phyloP scores from a whole-genome alignment of 257 asterid genomes.

The Gentiana dahurica region DNA sequence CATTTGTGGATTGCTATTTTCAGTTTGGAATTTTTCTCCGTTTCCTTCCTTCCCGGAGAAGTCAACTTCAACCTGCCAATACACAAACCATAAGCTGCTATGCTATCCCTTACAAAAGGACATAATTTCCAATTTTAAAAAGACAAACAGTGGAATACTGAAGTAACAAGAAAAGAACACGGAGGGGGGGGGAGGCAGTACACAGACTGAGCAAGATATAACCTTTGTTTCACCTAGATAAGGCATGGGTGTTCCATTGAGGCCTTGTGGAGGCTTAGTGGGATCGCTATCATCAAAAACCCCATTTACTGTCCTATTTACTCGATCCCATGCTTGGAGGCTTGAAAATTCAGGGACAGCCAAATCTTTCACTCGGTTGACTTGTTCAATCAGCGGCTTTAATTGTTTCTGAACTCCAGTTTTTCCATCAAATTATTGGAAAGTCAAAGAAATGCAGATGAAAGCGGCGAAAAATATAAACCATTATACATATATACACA shows the following conservation, averaged over 20 bases:
- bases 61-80: constrained; percentile 88
- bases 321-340: constrained; percentile 91
- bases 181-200: too few species aligned
- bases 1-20: constrained; percentile 36
- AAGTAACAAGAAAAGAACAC: neutral
- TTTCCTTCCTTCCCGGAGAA: constrained; percentile 73
- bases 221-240: constrained; percentile 90
- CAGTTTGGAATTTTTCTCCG: constrained; percentile 49
- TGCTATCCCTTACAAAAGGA: neutral
- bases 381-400: constrained; percentile 76
- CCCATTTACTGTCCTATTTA: constrained; percentile 57
- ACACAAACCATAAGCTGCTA: constrained; percentile 2
- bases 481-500: too few species aligned
- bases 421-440: neutral
- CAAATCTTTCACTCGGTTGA: constrained; percentile 81
- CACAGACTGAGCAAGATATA: neutral
- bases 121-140: too few species aligned
- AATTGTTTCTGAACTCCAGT: constrained; percentile 50
- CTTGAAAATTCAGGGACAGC: constrained; percentile 75
- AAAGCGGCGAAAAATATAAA: too few species aligned
- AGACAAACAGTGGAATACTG: neutral
- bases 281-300: constrained; percentile 45
- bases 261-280: constrained; percentile 45
- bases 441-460: neutral
- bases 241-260: constrained; percentile 90